phyloP scores from a whole-genome alignment of 148 eudicot species.

The Vaccinium corymbosum region DNA sequence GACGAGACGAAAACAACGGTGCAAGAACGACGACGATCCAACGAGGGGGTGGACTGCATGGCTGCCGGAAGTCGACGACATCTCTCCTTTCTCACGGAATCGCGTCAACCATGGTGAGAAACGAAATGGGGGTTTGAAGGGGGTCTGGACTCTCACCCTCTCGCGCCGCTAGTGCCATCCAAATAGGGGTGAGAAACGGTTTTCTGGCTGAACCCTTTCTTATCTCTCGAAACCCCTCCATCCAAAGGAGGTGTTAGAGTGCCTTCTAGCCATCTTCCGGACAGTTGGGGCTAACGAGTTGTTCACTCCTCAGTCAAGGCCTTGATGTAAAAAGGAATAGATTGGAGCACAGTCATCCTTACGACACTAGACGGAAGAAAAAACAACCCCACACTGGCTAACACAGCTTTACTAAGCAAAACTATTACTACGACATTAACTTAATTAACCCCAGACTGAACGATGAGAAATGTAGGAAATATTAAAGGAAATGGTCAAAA shows the following conservation, averaged over 20 bases:
- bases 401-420: not conserved
- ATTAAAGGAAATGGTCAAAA: not conserved
- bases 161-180: too few relatives aligned
- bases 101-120: too few relatives aligned
- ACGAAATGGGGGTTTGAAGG: too few relatives aligned
- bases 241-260: not conserved
- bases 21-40: too few relatives aligned
- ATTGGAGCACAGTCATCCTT: not conserved
- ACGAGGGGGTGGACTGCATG: too few relatives aligned
- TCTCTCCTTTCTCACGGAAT: too few relatives aligned
- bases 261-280: not conserved
- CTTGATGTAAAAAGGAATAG: not conserved
- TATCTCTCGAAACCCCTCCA: too few relatives aligned
- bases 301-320: not conserved
- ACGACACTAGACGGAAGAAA: not conserved
- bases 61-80: too few relatives aligned
- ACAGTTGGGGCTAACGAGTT: not conserved
- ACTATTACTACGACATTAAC: not conserved
- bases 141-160: too few relatives aligned
- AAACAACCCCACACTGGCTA: not conserved
- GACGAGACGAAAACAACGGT: too few relatives aligned
- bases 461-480: not conserved
- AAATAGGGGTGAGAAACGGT: too few relatives aligned
- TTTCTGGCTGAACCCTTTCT: too few relatives aligned
- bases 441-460: not conserved